These are phyloP conservation scores for Leishmania braziliensis DNA, from an alignment of 208 protist genomes.

Conservation along the genomic window DNA sequence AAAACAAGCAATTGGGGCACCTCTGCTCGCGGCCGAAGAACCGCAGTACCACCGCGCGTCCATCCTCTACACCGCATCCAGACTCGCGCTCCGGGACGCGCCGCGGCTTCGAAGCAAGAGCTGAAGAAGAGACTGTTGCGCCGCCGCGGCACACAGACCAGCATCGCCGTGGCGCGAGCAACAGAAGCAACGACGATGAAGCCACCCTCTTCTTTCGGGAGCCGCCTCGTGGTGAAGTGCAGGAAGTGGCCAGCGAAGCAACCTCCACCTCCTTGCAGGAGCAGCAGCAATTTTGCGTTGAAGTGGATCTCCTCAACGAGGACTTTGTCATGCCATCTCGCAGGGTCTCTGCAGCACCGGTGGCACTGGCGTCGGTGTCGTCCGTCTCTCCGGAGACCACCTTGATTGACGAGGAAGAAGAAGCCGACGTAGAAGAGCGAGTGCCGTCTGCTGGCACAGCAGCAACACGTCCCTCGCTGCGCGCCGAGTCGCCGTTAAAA, in stretches of 20 bases:
- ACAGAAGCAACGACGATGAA: constrained; percentile 18
- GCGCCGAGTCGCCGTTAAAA: not conserved
- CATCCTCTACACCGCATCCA: constrained; percentile 22
- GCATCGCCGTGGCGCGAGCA: constrained; percentile 4
- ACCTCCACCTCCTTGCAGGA: not conserved
- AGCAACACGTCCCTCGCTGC: constrained; percentile 1
- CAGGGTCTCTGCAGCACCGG: not conserved
- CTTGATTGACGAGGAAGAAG: constrained; percentile 9
- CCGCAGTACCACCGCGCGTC: constrained; percentile 39
- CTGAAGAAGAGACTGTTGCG: not conserved
- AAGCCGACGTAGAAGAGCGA: constrained; percentile 11
- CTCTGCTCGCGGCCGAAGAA: constrained; percentile 31
- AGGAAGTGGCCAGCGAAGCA: constrained; percentile 7
- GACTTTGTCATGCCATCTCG: constrained; percentile 26
- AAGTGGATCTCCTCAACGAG: constrained; percentile 20
- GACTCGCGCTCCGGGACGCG: not conserved
- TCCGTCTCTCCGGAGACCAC: not conserved
- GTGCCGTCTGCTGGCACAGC: not conserved
- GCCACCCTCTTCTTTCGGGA: constrained; percentile 26
- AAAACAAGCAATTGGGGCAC: constrained; percentile 7
- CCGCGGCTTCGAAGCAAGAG: not conserved
- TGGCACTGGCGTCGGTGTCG: not conserved
- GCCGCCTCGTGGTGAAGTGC: constrained; percentile 20
- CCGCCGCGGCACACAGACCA: not conserved
- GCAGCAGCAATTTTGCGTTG: constrained; percentile 3